Evolutionary conservation across 1,284 basidiomycete species (phyloP), one percentile per base, ranked within the genome.

Genomic region (Sphagnurus paluster): DNA sequence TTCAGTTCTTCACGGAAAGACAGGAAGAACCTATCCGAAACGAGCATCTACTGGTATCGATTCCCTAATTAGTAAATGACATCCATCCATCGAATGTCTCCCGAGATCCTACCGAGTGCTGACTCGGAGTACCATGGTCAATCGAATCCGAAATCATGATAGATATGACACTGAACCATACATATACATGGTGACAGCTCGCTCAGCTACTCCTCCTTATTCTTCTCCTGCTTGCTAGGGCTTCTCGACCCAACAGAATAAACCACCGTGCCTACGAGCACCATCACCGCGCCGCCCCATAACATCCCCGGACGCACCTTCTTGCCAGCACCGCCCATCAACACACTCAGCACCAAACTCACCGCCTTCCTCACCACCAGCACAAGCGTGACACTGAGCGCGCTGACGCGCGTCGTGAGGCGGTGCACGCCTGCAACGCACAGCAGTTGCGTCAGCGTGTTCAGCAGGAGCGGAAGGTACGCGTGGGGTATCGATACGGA

Each of bases 401-500:
- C 80, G 36, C 82, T 85, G 3, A 95, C 90, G 33, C 79, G 76
- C 1, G 80, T 79, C 0, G 93, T 94, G 47, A 98, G 75, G 29
- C 90, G 76, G 62, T 98, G 87, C 34, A 97, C 94, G 29, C 94
- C 95, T 2, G 90, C 76, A n/a, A 91, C 86, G 65, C 94, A 98
- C 11, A 96, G 52, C 2, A 94, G 75, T 62, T 96, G 93, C 0
- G 93, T 97, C 26, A 87, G 54, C 3, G 93, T 87, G 66, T 96
- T 97, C 23, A 89, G 65, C 4, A 77, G 60, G 25, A 98, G 77
- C 1, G 85, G 80, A 9, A 86, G 50, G 58, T 85, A 78, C 33
- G 86, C 80, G 13, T 72, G 66, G 0, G 91, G 91, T 13, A 93
- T 58, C 5, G 32, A 26, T 5, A 54, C 17, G 29, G 11, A 88